Evolutionary conservation across 306 rosid species (phyloP), one percentile per base, ranked within the genome.

Genomic region (Quercus agrifolia): DNA sequence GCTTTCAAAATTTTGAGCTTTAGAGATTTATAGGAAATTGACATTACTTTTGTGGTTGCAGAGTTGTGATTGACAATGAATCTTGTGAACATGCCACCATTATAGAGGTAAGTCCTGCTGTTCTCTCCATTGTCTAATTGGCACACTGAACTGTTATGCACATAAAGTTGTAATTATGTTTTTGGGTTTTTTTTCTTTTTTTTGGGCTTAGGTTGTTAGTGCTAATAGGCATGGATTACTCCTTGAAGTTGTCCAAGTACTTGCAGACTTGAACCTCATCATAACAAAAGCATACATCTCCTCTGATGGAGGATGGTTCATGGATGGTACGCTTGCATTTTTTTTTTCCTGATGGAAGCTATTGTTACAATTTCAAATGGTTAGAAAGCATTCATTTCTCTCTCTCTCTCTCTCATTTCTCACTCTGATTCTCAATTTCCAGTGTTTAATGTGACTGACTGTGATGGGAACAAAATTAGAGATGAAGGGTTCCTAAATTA

Each of bases 271-370:
- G 20, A 14, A 71, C 57, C 58, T 71, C 57, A 46, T 44, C 74
- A 46, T 71, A 21, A 71, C 58, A 41, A 71, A 71, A 15, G 74
- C 57, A 11, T 71, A 71, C 35, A 49, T 71, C n/a, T 71, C 74
- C 57, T 46, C 35, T 71, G 74, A 71, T 71, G 56, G 57, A 71
- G 74, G 35, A 46, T 71, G 74, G 74, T 46, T 71, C 74, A 71
- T 71, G 74, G 33, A 71, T 44, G 74, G 56, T 41, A 71, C 49
- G 17, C 46, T 64, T 30, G 20, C 52, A 41, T 70, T 1, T 69
- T 14, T 5, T 5, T 4, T 58, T 58, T 19, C 5, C 27, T 18
- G 27, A 9, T 13, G 25, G 19, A 18, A n/a, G 27, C 21, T 58
- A 20, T 35, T 5, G 33, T 19, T 17, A 5, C 21, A 67, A 25